Conservation (phyloP, 331 rosid species). For the Telfairia occidentalis region DNA sequence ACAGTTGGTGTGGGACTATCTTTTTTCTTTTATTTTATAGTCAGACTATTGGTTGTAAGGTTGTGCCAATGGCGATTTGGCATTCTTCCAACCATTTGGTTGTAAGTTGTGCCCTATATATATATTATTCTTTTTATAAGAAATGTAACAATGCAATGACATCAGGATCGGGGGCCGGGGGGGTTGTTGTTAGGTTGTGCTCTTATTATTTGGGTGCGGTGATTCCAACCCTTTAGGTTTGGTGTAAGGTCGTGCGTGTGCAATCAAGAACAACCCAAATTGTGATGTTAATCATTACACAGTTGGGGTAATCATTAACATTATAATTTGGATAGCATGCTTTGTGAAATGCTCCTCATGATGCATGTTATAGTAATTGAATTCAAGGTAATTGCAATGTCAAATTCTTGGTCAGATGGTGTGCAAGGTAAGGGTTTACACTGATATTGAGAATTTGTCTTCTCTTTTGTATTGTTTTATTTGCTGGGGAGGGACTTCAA, state of each 20-base stretch:
- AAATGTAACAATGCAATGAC: background rate
- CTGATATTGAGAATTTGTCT: too few species aligned
- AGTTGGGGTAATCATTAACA: too few species aligned
- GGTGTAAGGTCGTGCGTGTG: background rate
- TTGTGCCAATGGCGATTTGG: too few species aligned
- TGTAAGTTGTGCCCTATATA: background rate
- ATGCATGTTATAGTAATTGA: background rate
- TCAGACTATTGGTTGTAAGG: too few species aligned
- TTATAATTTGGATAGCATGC: background rate
- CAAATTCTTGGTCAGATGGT: too few species aligned
- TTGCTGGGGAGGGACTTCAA: too few species aligned
- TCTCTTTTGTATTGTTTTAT: too few species aligned
- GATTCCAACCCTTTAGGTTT: background rate
- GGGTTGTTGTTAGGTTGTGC: background rate
- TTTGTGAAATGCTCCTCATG: background rate
- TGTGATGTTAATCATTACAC: background rate
- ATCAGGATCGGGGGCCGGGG: background rate
- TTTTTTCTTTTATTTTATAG: background rate
- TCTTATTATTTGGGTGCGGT: background rate
- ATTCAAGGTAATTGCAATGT: too few species aligned
- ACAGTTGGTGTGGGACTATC: background rate
- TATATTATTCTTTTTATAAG: background rate
- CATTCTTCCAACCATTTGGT: too few species aligned
- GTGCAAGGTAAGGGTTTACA: too few species aligned
- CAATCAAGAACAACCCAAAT: background rate